Conservation (phyloP, 2,329 filamentous ascomycete genomes). For the Hypoxylon sp. region DNA sequence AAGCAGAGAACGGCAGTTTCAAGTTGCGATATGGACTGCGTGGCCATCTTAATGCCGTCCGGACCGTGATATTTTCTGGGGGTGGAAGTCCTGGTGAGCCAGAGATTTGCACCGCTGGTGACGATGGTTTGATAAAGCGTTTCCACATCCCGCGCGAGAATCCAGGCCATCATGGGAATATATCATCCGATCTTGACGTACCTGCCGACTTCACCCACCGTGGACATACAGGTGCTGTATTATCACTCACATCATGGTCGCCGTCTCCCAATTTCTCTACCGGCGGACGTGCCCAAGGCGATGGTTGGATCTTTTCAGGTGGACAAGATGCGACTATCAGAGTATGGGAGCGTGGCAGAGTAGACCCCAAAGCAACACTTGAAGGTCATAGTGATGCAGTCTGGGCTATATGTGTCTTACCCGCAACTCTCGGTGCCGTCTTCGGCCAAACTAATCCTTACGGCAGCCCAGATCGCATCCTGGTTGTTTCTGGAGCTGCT, state of each 20-base stretch:
- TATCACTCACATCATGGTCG: slow-evolving; percentile 88
- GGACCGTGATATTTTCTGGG: slow-evolving; percentile 95
- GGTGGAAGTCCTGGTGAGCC: slow-evolving; percentile 95
- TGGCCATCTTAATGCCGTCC: slow-evolving; percentile 93
- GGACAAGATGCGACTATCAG: slow-evolving; percentile 93
- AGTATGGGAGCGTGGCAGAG: slow-evolving; percentile 94
- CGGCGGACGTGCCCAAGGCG: slow-evolving; percentile 87
- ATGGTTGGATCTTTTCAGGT: slow-evolving; percentile 98
- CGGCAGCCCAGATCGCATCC: slow-evolving; percentile 85
- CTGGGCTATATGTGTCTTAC: slow-evolving; percentile 94
- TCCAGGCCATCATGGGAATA: slow-evolving; percentile 63
- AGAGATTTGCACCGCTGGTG: slow-evolving; percentile 95
- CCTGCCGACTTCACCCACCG: slow-evolving; percentile 95
- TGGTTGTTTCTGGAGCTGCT: slow-evolving; percentile 91
- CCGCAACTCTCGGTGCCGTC: slow-evolving; percentile 82
- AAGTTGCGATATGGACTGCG: slow-evolving; percentile 93
- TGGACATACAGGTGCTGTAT: slow-evolving; percentile 91
- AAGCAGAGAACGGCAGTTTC: slow-evolving; percentile 82
- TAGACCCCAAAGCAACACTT: slow-evolving; percentile 94
- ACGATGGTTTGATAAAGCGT: slow-evolving; percentile 95
- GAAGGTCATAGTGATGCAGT: slow-evolving; percentile 96
- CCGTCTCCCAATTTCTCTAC: slow-evolving; percentile 90
- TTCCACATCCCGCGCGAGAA: slow-evolving; percentile 94
- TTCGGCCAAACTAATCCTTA: slow-evolving; percentile 83
- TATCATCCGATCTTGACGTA: slow-evolving; percentile 87